phyloP scores from a whole-genome alignment of 2,329 filamentous ascomycete species.

The Hymenoscyphus infarciens region DNA sequence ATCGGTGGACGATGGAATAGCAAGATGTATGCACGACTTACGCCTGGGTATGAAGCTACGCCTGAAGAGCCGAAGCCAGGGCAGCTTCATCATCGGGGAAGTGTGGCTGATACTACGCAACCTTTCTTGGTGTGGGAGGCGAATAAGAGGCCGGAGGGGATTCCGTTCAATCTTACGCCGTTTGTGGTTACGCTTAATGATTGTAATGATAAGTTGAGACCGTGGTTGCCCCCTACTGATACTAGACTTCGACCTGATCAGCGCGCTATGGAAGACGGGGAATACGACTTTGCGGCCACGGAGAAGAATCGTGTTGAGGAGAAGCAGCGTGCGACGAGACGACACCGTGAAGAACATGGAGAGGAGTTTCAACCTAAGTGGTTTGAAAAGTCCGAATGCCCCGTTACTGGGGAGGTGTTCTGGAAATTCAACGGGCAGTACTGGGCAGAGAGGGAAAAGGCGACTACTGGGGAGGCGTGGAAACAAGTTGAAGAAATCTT shows the following conservation, averaged over 20 bases:
- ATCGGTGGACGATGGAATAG: constrained; percentile 97
- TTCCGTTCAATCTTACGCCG: constrained; percentile 95
- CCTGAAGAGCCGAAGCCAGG: constrained; percentile 53
- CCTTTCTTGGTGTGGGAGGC: constrained; percentile 94
- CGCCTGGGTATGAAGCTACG: constrained; percentile 80
- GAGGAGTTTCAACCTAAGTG: constrained; percentile 81
- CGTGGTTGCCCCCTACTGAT: constrained; percentile 84
- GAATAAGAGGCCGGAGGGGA: constrained; percentile 72
- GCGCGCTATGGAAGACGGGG: constrained; percentile 96
- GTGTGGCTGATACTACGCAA: constrained; percentile 62
- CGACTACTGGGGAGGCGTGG: constrained; percentile 32
- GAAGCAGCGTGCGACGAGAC: constrained; percentile 74
- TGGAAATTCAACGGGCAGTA: constrained; percentile 90
- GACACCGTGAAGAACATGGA: constrained; percentile 69
- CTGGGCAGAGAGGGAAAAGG: constrained; percentile 63
- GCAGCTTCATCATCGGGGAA: constrained; percentile 43
- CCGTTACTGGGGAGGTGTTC: constrained; percentile 80
- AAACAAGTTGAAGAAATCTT: constrained; percentile 37
- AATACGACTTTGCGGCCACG: constrained; percentile 86
- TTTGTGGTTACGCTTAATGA: constrained; percentile 95
- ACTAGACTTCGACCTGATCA: constrained; percentile 92
- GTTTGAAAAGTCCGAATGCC: constrained; percentile 72
- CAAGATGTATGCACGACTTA: constrained; percentile 89
- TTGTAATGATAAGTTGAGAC: constrained; percentile 73
- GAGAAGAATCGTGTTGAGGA: constrained; percentile 96